Percentiles rank a stretch among this genome's conserved stretches.
Evolutionary conservation across 2,329 filamentous ascomycete species (phyloP).

Genomic region (Colletotrichum abscissum): DNA sequence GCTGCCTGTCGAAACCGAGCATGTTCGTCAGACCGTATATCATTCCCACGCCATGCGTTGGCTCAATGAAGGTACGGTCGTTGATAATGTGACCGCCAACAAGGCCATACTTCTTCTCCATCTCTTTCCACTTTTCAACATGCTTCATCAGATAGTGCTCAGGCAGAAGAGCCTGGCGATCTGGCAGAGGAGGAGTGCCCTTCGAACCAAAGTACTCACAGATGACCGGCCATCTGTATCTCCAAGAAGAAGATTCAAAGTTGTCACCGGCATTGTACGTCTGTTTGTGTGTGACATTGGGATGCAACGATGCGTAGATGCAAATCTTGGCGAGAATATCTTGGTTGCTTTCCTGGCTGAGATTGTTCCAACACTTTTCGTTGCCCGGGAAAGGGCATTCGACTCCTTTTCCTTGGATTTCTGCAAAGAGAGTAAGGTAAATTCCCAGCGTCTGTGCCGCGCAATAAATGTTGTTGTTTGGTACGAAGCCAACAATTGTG

Average conservation of each 20-base stretch:
- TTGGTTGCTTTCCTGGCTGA: neutral
- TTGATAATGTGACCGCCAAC: neutral
- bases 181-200: neutral
- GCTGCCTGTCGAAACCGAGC: neutral
- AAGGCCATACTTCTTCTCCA: neutral
- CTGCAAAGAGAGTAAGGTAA: neutral
- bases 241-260: neutral
- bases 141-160: neutral
- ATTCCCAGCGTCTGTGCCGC: neutral
- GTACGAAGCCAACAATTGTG: neutral
- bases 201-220: neutral
- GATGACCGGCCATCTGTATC: neutral
- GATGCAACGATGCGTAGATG: neutral
- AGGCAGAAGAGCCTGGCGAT: neutral
- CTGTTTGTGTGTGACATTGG: neutral
- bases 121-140: neutral
- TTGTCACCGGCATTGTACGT: neutral
- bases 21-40: neutral
- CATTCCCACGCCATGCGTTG: neutral
- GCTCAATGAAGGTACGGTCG: neutral
- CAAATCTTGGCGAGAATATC: neutral
- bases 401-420: neutral
- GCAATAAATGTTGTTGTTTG: neutral
- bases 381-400: neutral
- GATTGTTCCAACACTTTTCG: neutral